Conservation (phyloP, 805 yeast genomes). For the Jamesozyma gamospora region DNA sequence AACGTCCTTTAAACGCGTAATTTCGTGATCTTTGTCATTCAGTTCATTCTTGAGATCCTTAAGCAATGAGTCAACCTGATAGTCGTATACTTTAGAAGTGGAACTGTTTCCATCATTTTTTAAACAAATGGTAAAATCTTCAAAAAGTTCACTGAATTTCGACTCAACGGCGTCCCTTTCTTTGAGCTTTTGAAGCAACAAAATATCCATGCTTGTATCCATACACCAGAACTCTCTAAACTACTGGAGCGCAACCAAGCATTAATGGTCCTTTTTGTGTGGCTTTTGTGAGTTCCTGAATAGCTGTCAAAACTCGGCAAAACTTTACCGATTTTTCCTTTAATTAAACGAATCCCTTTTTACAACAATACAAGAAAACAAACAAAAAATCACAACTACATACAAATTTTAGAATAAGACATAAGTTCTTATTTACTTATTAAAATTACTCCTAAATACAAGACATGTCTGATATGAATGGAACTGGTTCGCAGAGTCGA, state of each 20-base stretch:
- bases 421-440: no score
- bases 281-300: neutral
- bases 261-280: no score
- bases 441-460: no score
- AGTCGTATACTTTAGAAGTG: neutral
- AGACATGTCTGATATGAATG: no score
- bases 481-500: neutral
- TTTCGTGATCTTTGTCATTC: conserved; percentile 16
- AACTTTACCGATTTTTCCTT: neutral
- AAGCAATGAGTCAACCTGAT: neutral
- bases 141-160: conserved; percentile 16
- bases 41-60: neutral
- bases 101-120: neutral
- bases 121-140: conserved; percentile 1
- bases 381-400: no score
- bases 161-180: conserved; percentile 15
- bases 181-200: conserved; percentile 9
- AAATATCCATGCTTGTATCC: conserved; percentile 5
- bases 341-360: neutral
- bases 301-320: neutral
- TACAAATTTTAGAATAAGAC: no score
- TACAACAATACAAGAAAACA: no score
- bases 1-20: conserved; percentile 20
- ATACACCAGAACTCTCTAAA: no score
- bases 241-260: no score